These are phyloP conservation scores for Eleusine coracana DNA, from an alignment of 176 grass and related monocot species.

Conservation along the genomic window DNA sequence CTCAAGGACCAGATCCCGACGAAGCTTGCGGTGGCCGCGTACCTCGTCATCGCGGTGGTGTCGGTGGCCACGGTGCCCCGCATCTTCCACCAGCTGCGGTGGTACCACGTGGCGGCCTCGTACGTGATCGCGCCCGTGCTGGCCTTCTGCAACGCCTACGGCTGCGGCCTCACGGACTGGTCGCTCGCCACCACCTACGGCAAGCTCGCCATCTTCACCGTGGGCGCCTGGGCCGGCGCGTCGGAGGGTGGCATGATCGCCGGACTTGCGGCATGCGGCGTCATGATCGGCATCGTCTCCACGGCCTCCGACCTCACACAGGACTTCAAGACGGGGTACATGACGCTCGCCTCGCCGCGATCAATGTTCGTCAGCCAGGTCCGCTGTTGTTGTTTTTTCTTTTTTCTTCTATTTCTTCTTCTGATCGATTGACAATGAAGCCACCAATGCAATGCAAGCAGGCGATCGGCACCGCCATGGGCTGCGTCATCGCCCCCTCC, in stretches of 20 bases:
- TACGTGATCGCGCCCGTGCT: conserved; percentile 64
- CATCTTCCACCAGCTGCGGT: conserved; percentile 60
- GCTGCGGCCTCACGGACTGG: conserved; percentile 68
- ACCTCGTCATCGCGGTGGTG: conserved; percentile 42
- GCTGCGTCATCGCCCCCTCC: conserved; percentile 56
- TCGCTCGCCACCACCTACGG: conserved; percentile 62
- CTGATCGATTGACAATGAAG: no score
- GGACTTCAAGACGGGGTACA: conserved; percentile 73
- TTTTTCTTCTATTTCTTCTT: no score
- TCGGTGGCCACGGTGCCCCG: conserved; percentile 52
- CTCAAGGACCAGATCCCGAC: conserved; percentile 78
- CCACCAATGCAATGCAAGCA: no score
- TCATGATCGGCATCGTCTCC: conserved; percentile 76
- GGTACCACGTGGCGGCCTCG: conserved; percentile 63
- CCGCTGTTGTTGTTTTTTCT: no score
- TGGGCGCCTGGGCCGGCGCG: conserved; percentile 54
- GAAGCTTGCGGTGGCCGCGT: conserved; percentile 45
- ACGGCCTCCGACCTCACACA: conserved; percentile 68
- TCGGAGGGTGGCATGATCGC: conserved; percentile 54
- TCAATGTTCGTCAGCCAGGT: conserved; percentile 83
- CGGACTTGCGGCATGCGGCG: conserved; percentile 49
- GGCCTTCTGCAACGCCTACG: conserved; percentile 77
- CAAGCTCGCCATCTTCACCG: conserved; percentile 67
- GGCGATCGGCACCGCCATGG: conserved; percentile 56
- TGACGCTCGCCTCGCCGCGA: conserved; percentile 70